These are phyloP conservation scores for Xerocomus spinulosus DNA, from an alignment of 768 basidiomycete species.

Conservation along the genomic window DNA sequence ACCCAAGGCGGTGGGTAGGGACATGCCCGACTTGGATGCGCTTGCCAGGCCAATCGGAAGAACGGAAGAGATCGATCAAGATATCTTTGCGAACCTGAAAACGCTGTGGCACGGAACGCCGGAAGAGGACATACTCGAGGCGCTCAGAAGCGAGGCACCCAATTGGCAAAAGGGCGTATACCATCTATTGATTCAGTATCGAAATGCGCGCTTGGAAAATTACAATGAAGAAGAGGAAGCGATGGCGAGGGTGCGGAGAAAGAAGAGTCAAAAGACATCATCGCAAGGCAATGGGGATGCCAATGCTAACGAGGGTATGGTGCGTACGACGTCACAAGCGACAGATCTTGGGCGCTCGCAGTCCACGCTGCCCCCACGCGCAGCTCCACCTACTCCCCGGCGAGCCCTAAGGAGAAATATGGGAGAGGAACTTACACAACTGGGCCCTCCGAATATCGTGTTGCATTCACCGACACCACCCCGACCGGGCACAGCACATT, in stretches of 20 bases:
- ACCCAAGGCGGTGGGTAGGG: constrained; percentile 39
- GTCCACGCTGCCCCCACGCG: constrained; percentile 47
- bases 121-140: constrained; percentile 68
- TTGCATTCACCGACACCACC: constrained; percentile 27
- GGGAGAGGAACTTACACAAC: constrained; percentile 14
- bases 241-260: constrained; percentile 30
- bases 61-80: constrained; percentile 70
- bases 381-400: constrained; percentile 59
- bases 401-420: constrained; percentile 39
- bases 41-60: constrained; percentile 66
- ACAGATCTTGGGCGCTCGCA: constrained; percentile 27
- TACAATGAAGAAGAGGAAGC: constrained; percentile 66
- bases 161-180: constrained; percentile 98
- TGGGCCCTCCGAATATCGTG: constrained; percentile 22
- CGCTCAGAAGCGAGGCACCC: constrained; percentile 58
- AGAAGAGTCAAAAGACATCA: constrained; percentile 34
- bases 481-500: not conserved
- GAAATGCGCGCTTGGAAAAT: constrained; percentile 66
- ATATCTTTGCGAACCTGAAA: constrained; percentile 84
- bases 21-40: constrained; percentile 57
- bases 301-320: constrained; percentile 14
- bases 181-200: constrained; percentile 81
- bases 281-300: constrained; percentile 23
- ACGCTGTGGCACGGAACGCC: constrained; percentile 86
- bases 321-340: constrained; percentile 22